Evolutionary conservation across 495 filamentous ascomycete genomes (phyloP).

Genomic region (Articulospora tetracladia): DNA sequence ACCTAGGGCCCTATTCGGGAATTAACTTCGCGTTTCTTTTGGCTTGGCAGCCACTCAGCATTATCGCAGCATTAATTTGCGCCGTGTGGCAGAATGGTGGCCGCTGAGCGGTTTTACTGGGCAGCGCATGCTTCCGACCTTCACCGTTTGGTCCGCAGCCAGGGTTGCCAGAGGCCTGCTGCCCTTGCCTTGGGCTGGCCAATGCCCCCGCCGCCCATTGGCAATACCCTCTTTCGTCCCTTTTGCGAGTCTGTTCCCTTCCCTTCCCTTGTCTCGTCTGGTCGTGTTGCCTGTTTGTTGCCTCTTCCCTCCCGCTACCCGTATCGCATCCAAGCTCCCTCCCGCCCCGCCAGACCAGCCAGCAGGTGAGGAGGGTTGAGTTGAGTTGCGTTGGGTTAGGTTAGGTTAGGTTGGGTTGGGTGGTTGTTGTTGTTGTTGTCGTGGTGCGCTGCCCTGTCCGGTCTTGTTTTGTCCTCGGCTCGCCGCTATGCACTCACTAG

Average conservation of each 20-base stretch:
- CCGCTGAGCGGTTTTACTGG: not conserved
- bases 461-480: too few species aligned
- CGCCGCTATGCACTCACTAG: too few species aligned
- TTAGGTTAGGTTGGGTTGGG: too few species aligned
- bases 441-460: too few species aligned
- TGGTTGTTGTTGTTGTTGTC: too few species aligned
- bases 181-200: not conserved
- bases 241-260: too few species aligned
- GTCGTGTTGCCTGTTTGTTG: too few species aligned
- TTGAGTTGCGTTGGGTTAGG: too few species aligned
- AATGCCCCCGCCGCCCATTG: not conserved
- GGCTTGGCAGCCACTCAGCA: not conserved
- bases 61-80: slow-evolving; percentile 1
- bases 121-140: not conserved
- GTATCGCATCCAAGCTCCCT: not conserved
- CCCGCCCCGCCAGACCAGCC: not conserved
- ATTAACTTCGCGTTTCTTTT: slow-evolving; percentile 1
- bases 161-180: not conserved
- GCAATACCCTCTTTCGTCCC: not conserved
- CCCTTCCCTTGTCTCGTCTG: not conserved
- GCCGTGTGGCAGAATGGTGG: not conserved
- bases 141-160: not conserved
- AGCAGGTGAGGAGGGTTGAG: too few species aligned
- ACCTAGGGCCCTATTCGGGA: not conserved
- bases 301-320: not conserved